phyloP scores from a whole-genome alignment of 345 rosid genomes.

The Aurinia saxatilis region DNA sequence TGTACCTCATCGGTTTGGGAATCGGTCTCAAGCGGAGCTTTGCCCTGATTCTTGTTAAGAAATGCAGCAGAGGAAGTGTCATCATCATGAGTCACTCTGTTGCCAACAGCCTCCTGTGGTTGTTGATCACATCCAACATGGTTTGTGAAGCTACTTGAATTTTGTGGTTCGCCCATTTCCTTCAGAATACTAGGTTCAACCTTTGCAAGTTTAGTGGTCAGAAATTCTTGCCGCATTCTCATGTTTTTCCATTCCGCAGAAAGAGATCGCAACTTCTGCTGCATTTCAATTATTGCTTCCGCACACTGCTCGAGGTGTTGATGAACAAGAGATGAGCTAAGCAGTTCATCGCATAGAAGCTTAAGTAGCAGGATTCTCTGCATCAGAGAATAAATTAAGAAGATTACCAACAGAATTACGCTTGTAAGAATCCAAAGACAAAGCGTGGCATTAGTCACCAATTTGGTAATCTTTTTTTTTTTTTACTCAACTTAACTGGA shows the following conservation, averaged over 20 bases:
- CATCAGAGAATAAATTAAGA: slow-evolving; percentile 26
- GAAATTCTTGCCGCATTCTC: slow-evolving; percentile 59
- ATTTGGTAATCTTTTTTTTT: background rate
- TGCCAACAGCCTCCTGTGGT: slow-evolving; percentile 25
- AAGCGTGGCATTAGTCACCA: background rate
- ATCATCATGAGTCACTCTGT: slow-evolving; percentile 27
- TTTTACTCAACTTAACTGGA: background rate
- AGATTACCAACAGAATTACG: background rate
- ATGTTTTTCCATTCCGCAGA: slow-evolving; percentile 60
- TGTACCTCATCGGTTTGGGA: slow-evolving; percentile 24
- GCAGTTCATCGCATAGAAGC: slow-evolving; percentile 86
- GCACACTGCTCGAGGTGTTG: slow-evolving; percentile 93
- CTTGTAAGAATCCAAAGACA: background rate
- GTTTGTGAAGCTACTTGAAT: slow-evolving; percentile 3
- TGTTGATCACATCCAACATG: slow-evolving; percentile 24
- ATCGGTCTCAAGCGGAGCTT: slow-evolving; percentile 18
- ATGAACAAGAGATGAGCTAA: slow-evolving; percentile 65
- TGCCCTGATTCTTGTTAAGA: slow-evolving; percentile 22
- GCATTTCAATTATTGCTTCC: slow-evolving; percentile 65
- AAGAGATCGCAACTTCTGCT: slow-evolving; percentile 79
- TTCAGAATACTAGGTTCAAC: slow-evolving; percentile 30
- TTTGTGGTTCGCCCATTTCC: slow-evolving; percentile 36
- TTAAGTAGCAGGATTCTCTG: slow-evolving; percentile 81
- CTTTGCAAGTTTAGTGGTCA: slow-evolving; percentile 55
- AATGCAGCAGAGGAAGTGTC: slow-evolving; percentile 23